Percentiles rank a stretch among this genome's conserved stretches.
phyloP scores from a whole-genome alignment of 2,329 filamentous ascomycete genomes.

The Davidsoniella australis region DNA sequence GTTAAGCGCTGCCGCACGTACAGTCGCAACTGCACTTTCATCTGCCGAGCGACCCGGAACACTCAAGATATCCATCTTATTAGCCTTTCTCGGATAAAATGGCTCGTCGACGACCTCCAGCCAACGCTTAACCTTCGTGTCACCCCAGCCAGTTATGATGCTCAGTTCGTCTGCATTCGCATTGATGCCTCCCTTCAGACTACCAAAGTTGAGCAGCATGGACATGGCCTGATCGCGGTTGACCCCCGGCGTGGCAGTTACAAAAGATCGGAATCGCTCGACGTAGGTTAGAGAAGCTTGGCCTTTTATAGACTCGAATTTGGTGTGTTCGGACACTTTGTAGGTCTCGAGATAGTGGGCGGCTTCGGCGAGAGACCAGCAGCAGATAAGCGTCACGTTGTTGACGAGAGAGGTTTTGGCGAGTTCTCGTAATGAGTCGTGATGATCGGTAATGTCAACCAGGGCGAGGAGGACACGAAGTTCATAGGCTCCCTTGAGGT shows the following conservation, averaged over 20 bases:
- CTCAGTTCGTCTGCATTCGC: conserved; percentile 72
- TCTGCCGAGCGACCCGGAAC: background rate
- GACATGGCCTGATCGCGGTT: conserved; percentile 92
- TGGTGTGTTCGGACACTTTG: conserved; percentile 82
- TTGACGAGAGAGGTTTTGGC: conserved; percentile 87
- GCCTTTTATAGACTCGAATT: conserved; percentile 64
- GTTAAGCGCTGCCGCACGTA: background rate
- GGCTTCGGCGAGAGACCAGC: conserved; percentile 88
- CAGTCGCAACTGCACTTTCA: background rate
- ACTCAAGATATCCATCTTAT: conserved; percentile 25
- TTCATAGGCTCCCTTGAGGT: conserved; percentile 69
- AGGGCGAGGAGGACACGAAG: conserved; percentile 75
- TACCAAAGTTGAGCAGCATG: conserved; percentile 82
- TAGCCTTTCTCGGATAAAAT: conserved; percentile 58
- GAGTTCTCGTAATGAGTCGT: conserved; percentile 74
- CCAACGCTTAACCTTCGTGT: conserved; percentile 87
- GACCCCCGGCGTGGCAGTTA: conserved; percentile 74
- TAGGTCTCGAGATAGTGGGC: conserved; percentile 87
- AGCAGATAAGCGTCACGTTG: conserved; percentile 78
- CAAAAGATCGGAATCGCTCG: conserved; percentile 78
- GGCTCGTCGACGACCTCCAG: conserved; percentile 65
- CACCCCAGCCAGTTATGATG: conserved; percentile 80
- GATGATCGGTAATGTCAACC: conserved; percentile 90
- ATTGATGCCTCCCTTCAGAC: conserved; percentile 70
- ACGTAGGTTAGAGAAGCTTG: conserved; percentile 71